Base-by-base conservation (phyloP, 73 alveolate genomes). In the Paramecium sexaurelia region DNA sequence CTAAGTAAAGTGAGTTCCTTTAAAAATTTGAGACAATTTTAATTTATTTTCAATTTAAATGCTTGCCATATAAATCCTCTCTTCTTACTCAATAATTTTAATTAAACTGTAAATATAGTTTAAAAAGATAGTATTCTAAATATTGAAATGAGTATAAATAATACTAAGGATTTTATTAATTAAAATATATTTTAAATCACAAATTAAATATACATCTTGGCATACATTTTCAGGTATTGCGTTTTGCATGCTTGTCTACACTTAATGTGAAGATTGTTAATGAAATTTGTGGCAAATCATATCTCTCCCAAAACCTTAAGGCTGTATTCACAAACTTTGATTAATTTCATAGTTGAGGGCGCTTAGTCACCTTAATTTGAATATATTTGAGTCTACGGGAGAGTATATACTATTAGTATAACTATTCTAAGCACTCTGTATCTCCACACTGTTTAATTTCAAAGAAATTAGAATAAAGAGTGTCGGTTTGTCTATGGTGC, bases 341-440 rank as follows among this genome's bases (percentile, higher is more conserved):
- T 61, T 26, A 61, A 61, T 6, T 29, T 61, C 83, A 29, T 61
- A 0, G 83, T 61, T 61, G 83, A 61, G 86, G 86, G 86, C 86
- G 86, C 43, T 71, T 71, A 6, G 57, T 7, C 86, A 71, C 86
- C 86, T 71, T 29, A 71, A 71, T n/a, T 71, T 71, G 86, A 71
- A 71, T 71, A 71, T 71, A 71, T 71, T 71, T 71, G 86, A 71
- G 86, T 71, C 86, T 35, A 71, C 86, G 86, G 86, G 86, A 71
- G 86, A 35, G 57, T 35, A 71, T 37, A 71, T 17, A 66, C 19
- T 8, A 5, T 35, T 35, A 35, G 13, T 36, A 35, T 8, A 71
- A 19, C 43, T 71, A 35, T 71, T 32, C 9, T 20, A 71, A 15
- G 86, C 86, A 35, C 36, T 33, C 24, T 33, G 86, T 71, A 71